Percentiles rank a stretch among this genome's conserved stretches.
Conservation (phyloP, 2,329 filamentous ascomycete species). For the Fusarium pilosicola region DNA sequence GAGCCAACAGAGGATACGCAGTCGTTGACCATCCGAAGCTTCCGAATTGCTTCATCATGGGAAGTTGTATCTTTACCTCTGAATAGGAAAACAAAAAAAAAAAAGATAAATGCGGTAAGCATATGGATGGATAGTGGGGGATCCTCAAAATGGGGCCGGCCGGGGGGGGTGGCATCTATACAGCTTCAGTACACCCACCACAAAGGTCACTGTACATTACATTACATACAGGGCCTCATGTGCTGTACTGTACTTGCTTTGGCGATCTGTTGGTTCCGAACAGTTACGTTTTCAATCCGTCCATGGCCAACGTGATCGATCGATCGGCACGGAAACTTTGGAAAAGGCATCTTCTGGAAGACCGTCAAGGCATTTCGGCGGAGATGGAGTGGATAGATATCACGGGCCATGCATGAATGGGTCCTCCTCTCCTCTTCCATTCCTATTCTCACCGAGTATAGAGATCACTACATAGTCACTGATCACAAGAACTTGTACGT, state of each 20-base stretch:
- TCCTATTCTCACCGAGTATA: background rate
- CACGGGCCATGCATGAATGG: background rate
- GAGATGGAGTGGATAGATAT: conserved; percentile 4
- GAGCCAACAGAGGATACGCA: conserved; percentile 14
- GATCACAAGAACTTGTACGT: background rate
- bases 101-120: conserved; percentile 22
- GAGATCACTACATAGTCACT: background rate
- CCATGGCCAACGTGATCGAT: conserved; percentile 20
- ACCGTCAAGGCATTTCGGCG: background rate
- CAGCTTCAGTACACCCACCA: background rate
- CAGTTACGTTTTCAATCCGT: background rate
- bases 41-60: conserved; percentile 45
- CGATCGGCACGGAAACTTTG: conserved; percentile 14
- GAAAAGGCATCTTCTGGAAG: conserved; percentile 3
- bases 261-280: background rate
- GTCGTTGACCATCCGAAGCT: conserved; percentile 32
- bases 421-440: background rate
- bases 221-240: background rate
- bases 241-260: background rate
- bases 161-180: conserved; percentile 2
- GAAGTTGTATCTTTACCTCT: background rate
- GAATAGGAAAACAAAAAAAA: background rate
- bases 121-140: conserved; percentile 13
- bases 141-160: conserved; percentile 25
- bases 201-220: background rate